Base-by-base conservation (phyloP, 129 eudicot genomes). In the Artemisia annua region DNA sequence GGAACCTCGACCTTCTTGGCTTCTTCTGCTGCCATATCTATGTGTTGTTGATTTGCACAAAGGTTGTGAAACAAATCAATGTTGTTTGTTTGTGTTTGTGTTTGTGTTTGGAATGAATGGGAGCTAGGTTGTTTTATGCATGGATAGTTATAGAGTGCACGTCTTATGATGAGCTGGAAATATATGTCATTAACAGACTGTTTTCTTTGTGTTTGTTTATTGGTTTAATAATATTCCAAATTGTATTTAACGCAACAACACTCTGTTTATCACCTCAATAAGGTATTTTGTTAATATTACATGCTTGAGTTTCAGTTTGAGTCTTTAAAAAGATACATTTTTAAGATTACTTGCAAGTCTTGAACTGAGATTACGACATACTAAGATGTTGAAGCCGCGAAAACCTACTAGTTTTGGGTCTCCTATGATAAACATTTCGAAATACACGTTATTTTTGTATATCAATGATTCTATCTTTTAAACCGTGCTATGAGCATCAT, bases 11-110 rank as follows among this genome's bases (percentile, higher is more conserved):
- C 85, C 79, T 89, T 89, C 76, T 84, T 89, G 60, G 84, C 74
- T 71, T 80, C 88, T 67, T 83, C 88, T 67, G 74, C 89, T 1
- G 86, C 91, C 98, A 92, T 92, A 7, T 74, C 68, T 58, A 2
- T 62, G 15, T 30, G 17, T 62, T 75, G 60, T 57, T 28, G 73
- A 46, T 58, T 22, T 43, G 22, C 14, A 18, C 17, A 49, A 17
- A 13, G 70, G 59, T 46, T 66, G 17, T 44, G 11, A 50, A 46
- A 55, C 66, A 7, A 20, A 10, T 11, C 14, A n/a, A 11, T 9
- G 35, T 6, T 30, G 22, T 19, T 12, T 57, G 1, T 19, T 19
- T 61, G 66, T 61, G 17, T 61, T 26, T 0, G 30, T n/a, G 59
- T 72, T 22, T 73, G 78, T 11, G 48, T 24, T 60, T 24, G 70